Evolutionary conservation across 495 filamentous ascomycete genomes (phyloP).

Genomic region (Jackrogersella multiformis): DNA sequence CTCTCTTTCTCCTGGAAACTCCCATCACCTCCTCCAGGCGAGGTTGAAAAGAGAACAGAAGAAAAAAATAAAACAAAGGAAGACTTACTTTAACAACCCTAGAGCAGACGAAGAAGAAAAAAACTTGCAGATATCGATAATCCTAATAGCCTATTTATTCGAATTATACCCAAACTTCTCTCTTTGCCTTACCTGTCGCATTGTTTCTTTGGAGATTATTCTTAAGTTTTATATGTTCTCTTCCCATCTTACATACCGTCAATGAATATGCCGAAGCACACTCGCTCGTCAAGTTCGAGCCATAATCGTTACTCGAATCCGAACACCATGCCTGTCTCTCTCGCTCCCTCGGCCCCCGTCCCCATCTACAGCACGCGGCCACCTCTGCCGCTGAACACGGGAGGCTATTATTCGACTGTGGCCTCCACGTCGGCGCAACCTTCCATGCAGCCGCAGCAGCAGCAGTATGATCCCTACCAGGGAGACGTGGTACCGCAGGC

Average conservation of each 20-base stretch:
- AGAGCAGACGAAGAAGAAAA: not conserved
- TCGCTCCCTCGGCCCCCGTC: constrained; percentile 45
- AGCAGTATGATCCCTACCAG: constrained; percentile 52
- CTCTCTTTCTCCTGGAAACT: constrained; percentile 17
- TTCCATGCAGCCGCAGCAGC: constrained; percentile 44
- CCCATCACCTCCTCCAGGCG: constrained; percentile 36
- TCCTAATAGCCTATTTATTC: constrained; percentile 29
- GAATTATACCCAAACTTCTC: constrained; percentile 5
- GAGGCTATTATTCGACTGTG: constrained; percentile 42
- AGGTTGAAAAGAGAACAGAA: constrained; percentile 29
- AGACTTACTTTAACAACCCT: no score
- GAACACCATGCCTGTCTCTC: constrained; percentile 44
- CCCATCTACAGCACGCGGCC: constrained; percentile 45
- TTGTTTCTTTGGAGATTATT: constrained; percentile 4
- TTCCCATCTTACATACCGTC: constrained; percentile 8
- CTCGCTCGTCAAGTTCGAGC: constrained; percentile 46
- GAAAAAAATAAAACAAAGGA: no score
- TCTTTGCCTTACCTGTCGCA: not conserved
- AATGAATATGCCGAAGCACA: constrained; percentile 51
- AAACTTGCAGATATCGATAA: constrained; percentile 34
- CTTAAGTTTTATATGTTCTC: constrained; percentile 18
- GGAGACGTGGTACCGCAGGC: constrained; percentile 46
- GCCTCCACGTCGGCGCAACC: constrained; percentile 41
- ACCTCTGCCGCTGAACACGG: constrained; percentile 40
- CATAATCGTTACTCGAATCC: constrained; percentile 47